Base-by-base conservation (phyloP, 495 filamentous ascomycete species). In the Trichocladium antarcticum region DNA sequence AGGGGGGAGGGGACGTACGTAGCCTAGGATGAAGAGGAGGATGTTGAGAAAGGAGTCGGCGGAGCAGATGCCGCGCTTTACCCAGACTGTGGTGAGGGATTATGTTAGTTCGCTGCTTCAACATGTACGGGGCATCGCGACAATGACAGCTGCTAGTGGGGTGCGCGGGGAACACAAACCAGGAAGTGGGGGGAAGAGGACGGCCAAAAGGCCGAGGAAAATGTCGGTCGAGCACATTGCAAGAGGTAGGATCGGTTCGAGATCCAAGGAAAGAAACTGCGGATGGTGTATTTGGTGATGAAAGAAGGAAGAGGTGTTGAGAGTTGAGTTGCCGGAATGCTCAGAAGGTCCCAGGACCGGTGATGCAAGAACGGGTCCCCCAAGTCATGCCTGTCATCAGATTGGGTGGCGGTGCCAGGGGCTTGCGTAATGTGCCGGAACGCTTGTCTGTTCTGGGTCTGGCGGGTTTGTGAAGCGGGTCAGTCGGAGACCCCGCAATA, bases 31-130 rank as follows among this genome's bases (percentile, higher is more conserved):
- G 69, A 83, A 89, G 55, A 98, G 87, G 45, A 87, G 83, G 65
- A 98, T 78, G 72, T 97, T 97, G 74, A 98, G 95, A 61, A 97
- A 55, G 22, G 83, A 87, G 74, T 97, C 93, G 35, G 85, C 88
- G 47, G 81, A 84, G 75, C 92, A 98, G 69, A 98, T 76, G 55
- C 92, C 92, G 62, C 79, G 67, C 70, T 97, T 98, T 40, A 98
- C 85, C 90, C 90, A 96, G 55, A 96, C 90, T 94, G 53, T 37
- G 0, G 42, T 3, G 22, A 36, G 32, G 6, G 29, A 9, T 45
- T 57, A 61, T 27, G 27, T 2, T 40, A 12, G 34, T 36, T 38
- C 21, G 32, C 11, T 47, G 12, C 6, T 22, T 27, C 16, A 32
- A 6, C 5, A 14, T 32, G 10, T 11, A 8, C 3, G 24, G 24